Conservation (phyloP, 2,329 filamentous ascomycete species). For the Aspergillus caelatus region DNA sequence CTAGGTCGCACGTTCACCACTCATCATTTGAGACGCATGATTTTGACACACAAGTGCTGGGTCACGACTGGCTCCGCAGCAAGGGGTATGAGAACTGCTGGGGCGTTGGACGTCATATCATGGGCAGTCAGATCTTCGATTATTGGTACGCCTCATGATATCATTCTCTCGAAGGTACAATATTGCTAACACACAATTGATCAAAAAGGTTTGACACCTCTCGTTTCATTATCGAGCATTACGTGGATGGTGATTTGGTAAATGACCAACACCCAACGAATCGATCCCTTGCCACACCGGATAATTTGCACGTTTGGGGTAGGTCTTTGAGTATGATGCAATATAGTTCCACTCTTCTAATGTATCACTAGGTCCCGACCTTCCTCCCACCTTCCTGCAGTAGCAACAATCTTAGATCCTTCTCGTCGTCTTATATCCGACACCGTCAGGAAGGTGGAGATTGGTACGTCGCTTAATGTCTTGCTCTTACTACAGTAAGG, state of each 20-base stretch:
- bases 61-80: constrained; percentile 68
- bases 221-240: constrained; percentile 68
- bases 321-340: background rate
- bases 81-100: constrained; percentile 68
- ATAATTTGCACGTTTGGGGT: constrained; percentile 14
- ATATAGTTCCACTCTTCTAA: too few species aligned
- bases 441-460: too few species aligned
- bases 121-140: constrained; percentile 73
- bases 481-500: too few species aligned
- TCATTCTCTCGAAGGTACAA: background rate
- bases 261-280: constrained; percentile 56
- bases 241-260: constrained; percentile 71
- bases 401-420: too few species aligned
- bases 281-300: constrained; percentile 9
- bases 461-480: too few species aligned
- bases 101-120: constrained; percentile 70
- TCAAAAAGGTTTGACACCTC: constrained; percentile 51
- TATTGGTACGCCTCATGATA: constrained; percentile 59
- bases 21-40: constrained; percentile 71
- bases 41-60: constrained; percentile 69
- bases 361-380: too few species aligned
- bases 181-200: background rate
- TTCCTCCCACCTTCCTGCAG: too few species aligned
- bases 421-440: too few species aligned
- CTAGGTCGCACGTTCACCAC: constrained; percentile 63